These are phyloP conservation scores for Inga laurina DNA, from an alignment of 306 rosid genomes.

Conservation along the genomic window DNA sequence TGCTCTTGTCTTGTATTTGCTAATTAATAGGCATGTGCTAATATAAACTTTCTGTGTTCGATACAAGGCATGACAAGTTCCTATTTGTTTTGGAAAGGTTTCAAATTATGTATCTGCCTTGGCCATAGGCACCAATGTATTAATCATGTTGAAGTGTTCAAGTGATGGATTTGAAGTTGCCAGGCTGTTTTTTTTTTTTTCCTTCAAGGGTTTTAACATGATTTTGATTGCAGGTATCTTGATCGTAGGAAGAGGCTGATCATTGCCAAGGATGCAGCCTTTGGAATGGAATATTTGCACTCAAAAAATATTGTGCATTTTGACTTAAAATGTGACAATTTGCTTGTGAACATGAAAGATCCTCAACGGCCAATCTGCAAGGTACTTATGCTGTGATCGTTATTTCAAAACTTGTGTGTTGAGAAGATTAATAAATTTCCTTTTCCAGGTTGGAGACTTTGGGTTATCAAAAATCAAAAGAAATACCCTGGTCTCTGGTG, in stretches of 20 bases:
- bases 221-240: slow-evolving; percentile 44
- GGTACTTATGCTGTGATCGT: slow-evolving; percentile 34
- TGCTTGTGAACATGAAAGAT: slow-evolving; percentile 66
- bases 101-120: slow-evolving; percentile 9
- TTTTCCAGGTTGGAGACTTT: slow-evolving; percentile 61
- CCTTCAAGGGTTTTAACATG: neutral
- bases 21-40: slow-evolving; percentile 5
- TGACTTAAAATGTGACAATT: slow-evolving; percentile 71
- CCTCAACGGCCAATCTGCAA: slow-evolving; percentile 69
- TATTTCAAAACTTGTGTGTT: neutral
- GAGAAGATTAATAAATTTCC: slow-evolving; percentile 2
- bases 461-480: slow-evolving; percentile 70
- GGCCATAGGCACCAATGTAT: neutral
- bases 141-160: slow-evolving; percentile 15
- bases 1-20: slow-evolving; percentile 17
- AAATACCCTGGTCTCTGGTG: slow-evolving; percentile 67
- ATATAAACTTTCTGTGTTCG: slow-evolving; percentile 10
- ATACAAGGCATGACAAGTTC: slow-evolving; percentile 24
- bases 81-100: slow-evolving; percentile 19
- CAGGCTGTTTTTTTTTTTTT: neutral
- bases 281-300: slow-evolving; percentile 75
- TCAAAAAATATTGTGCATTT: slow-evolving; percentile 68
- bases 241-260: slow-evolving; percentile 66
- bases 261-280: slow-evolving; percentile 75
- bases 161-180: neutral